Percentiles rank a stretch among this genome's conserved stretches.
These are phyloP conservation scores for Quercus gilva DNA, from an alignment of 306 rosid species.

Conservation along the genomic window DNA sequence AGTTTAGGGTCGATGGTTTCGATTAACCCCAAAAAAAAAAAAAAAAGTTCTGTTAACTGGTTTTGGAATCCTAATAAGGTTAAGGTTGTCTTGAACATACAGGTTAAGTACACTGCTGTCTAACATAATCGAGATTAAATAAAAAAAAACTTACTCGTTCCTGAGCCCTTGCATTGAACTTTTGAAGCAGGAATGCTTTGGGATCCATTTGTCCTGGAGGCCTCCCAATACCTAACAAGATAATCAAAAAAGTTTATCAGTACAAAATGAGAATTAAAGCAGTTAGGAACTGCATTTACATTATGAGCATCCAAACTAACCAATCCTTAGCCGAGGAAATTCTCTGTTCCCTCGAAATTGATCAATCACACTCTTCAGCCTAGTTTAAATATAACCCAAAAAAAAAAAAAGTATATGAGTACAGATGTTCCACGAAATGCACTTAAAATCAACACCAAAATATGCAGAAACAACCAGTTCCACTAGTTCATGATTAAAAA, in stretches of 20 bases:
- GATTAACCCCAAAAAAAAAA: no score
- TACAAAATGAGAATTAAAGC: background rate
- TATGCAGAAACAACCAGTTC: background rate
- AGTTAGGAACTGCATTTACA: background rate
- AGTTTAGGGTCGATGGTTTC: no score
- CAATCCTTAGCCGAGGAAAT: constrained; percentile 77
- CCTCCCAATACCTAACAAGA: constrained; percentile 66
- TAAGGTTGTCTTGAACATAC: constrained; percentile 7
- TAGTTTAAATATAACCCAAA: constrained; percentile 34
- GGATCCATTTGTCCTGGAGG: constrained; percentile 99
- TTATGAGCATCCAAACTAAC: constrained; percentile 38
- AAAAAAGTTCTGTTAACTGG: no score
- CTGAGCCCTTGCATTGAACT: constrained; percentile 69
- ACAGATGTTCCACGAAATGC: background rate
- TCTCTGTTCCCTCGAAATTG: constrained; percentile 79
- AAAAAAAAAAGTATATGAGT: constrained; percentile 10
- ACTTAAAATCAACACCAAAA: background rate
- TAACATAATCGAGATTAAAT: background rate
- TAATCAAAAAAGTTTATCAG: background rate
- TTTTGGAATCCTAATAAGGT: no score
- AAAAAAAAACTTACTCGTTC: constrained; percentile 60
- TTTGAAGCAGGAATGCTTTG: constrained; percentile 90
- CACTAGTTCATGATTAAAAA: background rate
- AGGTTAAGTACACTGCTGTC: background rate
- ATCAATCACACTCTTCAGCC: constrained; percentile 81